Percentiles rank a stretch among this genome's conserved stretches.
Conservation (phyloP, 2,329 filamentous ascomycete genomes). For the Alternaria sp. region DNA sequence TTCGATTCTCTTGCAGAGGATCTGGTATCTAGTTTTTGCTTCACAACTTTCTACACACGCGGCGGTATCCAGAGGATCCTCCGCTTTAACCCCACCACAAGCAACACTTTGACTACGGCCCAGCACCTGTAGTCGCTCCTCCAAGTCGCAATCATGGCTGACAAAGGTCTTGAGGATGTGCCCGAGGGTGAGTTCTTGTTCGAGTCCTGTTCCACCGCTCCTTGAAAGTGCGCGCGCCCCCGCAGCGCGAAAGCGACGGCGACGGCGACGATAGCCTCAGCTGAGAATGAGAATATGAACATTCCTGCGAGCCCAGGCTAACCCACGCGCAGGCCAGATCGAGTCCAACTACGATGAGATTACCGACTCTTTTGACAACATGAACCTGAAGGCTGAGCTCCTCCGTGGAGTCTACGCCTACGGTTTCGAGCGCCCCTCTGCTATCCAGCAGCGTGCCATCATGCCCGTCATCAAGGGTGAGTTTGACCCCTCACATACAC, state of each 20-base stretch:
- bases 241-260: slow-evolving; percentile 24
- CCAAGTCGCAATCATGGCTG: slow-evolving; percentile 92
- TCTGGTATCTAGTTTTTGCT: slow-evolving; percentile 58
- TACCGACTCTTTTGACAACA: slow-evolving; percentile 98
- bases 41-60: slow-evolving; percentile 40
- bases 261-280: slow-evolving; percentile 6
- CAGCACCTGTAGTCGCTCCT: slow-evolving; percentile 74
- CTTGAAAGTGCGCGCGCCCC: slow-evolving; percentile 18
- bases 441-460: slow-evolving; percentile 99
- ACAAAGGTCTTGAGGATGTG: slow-evolving; percentile 97
- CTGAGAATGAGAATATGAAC: neutral
- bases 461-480: slow-evolving; percentile 99
- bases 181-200: slow-evolving; percentile 78
- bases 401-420: slow-evolving; percentile 99
- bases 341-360: slow-evolving; percentile 99
- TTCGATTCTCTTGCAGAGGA: slow-evolving; percentile 57
- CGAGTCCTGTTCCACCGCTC: slow-evolving; percentile 7
- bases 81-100: slow-evolving; percentile 53
- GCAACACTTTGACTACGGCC: slow-evolving; percentile 50
- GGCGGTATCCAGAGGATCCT: slow-evolving; percentile 56
- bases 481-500: slow-evolving; percentile 42
- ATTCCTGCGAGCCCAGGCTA: slow-evolving; percentile 20
- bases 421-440: slow-evolving; percentile 99
- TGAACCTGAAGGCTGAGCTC: slow-evolving; percentile 96
- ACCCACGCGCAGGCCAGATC: slow-evolving; percentile 79